Base-by-base conservation (phyloP, 129 eudicot species). In the Glebionis coronaria region DNA sequence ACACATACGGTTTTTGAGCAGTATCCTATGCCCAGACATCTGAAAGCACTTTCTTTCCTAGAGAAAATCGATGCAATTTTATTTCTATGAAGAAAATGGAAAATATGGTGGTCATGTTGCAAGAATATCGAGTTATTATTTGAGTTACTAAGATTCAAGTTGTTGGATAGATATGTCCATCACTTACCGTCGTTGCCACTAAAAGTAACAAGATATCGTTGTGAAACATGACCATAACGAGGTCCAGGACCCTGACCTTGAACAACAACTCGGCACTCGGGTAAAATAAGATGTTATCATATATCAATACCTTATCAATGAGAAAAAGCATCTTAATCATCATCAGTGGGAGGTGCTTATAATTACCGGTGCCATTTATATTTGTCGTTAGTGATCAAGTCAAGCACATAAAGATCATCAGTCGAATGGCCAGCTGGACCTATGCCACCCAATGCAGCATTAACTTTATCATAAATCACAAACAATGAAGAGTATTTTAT, bases 391-490 rank as follows among this genome's bases (percentile, higher is more conserved):
- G 88, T n/a, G n/a, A n/a, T 81, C 84, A 86, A 66, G 73, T 93
- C 97, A 16, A 93, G 99, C 76, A 93, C 95, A 52, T 89, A 89
- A 35, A 93, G 83, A 76, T 93, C 99, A 77, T 93, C 99, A 0
- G 99, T 93, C 0, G 99, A 93, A 81, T 86, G 99, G 42, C 99
- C 99, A 53, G 99, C 86, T 15, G 99, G 97, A 71, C 99, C 97
- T 73, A 93, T 93, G 27, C 99, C 99, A 62, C 99, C 99, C 97
- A 85, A 74, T 56, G 46, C 44, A 80, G 27, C 64, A 83, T 61
- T 73, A 68, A 63, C 61, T 54, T 62, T 56, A 72, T 59, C 63
- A 64, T 3, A 59, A 52, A 80, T 61, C 69, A 68, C 63, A 56
- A 23, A 14, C 44, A 56, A 4, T 31, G 5, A 23, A 25, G 45